Percentiles rank a stretch among this genome's conserved stretches.
Conservation (phyloP, 1,139 yeast genomes). For the Oligophagozyma castellii region DNA sequence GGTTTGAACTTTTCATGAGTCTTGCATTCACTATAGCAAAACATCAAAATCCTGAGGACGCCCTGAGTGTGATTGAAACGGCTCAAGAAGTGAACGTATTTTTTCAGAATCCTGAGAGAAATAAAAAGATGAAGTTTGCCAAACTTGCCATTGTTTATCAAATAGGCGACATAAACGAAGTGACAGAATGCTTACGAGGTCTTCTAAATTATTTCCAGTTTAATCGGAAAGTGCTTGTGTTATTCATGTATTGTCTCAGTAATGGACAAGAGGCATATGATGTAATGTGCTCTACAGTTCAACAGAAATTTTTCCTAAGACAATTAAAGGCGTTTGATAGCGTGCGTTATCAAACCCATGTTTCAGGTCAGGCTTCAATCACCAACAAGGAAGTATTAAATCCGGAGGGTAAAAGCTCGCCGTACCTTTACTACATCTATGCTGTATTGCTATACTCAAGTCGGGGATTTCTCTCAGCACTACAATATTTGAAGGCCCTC, state of each 20-base stretch:
- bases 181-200: conserved; percentile 44
- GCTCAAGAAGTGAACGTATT: conserved; percentile 73
- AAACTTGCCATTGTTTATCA: conserved; percentile 53
- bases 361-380: conserved; percentile 71
- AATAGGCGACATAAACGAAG: conserved; percentile 36
- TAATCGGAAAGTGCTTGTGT: conserved; percentile 49
- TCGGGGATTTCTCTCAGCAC: conserved; percentile 66
- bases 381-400: conserved; percentile 32
- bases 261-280: conserved; percentile 44
- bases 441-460: conserved; percentile 74
- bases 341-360: conserved; percentile 35
- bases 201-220: conserved; percentile 61
- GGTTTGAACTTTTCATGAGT: conserved; percentile 80
- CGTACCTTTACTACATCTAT: conserved; percentile 62
- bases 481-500: conserved; percentile 51
- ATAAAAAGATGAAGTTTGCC: conserved; percentile 46
- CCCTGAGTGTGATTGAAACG: conserved; percentile 54
- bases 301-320: conserved; percentile 79
- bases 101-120: conserved; percentile 42
- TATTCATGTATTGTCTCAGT: conserved; percentile 44
- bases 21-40: conserved; percentile 54
- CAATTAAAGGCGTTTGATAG: conserved; percentile 85
- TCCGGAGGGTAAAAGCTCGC: conserved; percentile 39
- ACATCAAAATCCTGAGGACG: conserved; percentile 53
- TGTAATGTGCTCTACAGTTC: conserved; percentile 58